Base-by-base conservation (phyloP, 2,329 filamentous ascomycete species). In the Alternaria triticina region DNA sequence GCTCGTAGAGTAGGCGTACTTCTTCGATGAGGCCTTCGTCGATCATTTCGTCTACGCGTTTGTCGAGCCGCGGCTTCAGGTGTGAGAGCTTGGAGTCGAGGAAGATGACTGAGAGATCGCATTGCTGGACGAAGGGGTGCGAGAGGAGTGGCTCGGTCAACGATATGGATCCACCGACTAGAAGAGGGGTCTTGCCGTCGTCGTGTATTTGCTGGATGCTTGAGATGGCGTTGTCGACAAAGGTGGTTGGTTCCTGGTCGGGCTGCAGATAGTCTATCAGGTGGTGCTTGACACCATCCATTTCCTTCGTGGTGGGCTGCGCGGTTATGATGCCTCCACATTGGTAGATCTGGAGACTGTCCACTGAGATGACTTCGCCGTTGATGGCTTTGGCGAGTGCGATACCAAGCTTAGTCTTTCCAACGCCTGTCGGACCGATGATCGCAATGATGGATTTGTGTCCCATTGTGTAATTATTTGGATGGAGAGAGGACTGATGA, bases 211-310 rank as follows among this genome's bases (percentile, higher is more conserved):
- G 43, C 20, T 45, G 17, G 12, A 45, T 45, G n/a, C 43, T 45
- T 12, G 43, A 20, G 4, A 45, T 22, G 1, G 52, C 52, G 4
- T 44, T 23, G 7, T 46, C 33, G 10, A 55, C 17, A 44, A 55
- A 55, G 33, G 40, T 27, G 20, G 12, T 33, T 17, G 52, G 52
- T 33, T 55, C 52, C 25, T 55, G 30, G 15, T 43, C 30, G 15
- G 52, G 33, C 23, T 55, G 20, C 17, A 55, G 27, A 27, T 55
- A 55, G 22, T 55, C 52, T 23, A 55, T 44, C 33, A 55, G 43
- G 7, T 55, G 52, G 23, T 55, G 52, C 25, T 22, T 44, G 17
- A 55, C 15, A 9, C 36, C 30, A 55, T 44, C n/a, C 52, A 55
- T 55, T 27, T 55, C 52, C n/a, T 55, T 22, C 12, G 33, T n/a